Evolutionary conservation across 2,329 filamentous ascomycete species (phyloP), one percentile per base, ranked within the genome.

Genomic region (Alternaria postmessia): DNA sequence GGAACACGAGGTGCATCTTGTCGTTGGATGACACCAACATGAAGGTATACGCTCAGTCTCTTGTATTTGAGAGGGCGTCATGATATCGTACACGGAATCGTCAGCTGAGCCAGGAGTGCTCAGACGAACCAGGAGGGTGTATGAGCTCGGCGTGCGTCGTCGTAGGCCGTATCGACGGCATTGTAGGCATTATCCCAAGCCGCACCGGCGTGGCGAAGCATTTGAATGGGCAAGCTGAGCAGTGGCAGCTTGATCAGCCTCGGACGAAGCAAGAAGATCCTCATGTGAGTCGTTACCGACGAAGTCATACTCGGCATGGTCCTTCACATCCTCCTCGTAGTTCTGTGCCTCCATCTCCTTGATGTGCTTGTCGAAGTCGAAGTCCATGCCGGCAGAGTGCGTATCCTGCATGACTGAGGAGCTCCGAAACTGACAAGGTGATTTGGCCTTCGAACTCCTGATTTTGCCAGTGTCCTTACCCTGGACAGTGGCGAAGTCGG

Each of bases 221-320:
- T 11, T 5, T 2, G 3, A 69, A 97, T 96, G 0, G 81, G 76
- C 20, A 22, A 20, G 9, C 28, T 11, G n/a, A 39, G 38, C 38
- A 20, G 28, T 30, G 28, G 11, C 28, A 30, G 28, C 20, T 7
- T 7, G 20, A 20, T 24, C 39, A 24, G 39, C 11, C 20, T 24
- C 11, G 7, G 39, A 42, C 8, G 5, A 3, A 24, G 20, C 39
- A 7, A 42, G 20, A 6, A 42, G 7, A 16, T 42, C 12, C 12
- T 42, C 39, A 12, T 42, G 39, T 5, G 20, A 24, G 39, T 16
- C 39, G 39, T 42, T 16, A 3, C 12, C 6, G 12, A 42, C 20
- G 20, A 38, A 36, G 7, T 34, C 8, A 5, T 26, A 49, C 20
- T 49, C 46, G 5, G n/a, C 30, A 16, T 24, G 20, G 20, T 42